Evolutionary conservation across 1,139 yeast genomes (phyloP).

Genomic region (Zygosaccharomyces pseudobailii): DNA sequence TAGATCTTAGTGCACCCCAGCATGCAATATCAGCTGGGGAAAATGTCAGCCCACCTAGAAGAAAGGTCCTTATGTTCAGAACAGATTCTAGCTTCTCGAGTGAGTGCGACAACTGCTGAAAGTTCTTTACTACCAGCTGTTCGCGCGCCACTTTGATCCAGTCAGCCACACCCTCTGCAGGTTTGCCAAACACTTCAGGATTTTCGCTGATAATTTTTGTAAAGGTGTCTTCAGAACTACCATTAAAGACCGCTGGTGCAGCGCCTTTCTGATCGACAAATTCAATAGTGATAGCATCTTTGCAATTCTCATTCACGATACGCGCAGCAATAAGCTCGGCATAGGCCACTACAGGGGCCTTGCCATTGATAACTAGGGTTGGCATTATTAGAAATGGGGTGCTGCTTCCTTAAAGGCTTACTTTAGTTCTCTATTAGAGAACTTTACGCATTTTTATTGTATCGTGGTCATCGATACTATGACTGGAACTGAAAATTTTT

Average conservation of each 20-base stretch:
- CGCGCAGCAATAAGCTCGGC: constrained; percentile 77
- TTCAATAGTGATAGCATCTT: constrained; percentile 54
- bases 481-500: constrained; percentile 5
- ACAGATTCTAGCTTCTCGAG: constrained; percentile 79
- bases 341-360: constrained; percentile 78
- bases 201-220: constrained; percentile 45
- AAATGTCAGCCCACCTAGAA: constrained; percentile 55
- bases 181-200: constrained; percentile 43
- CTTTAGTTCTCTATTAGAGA: neutral
- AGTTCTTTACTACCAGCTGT: constrained; percentile 75
- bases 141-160: constrained; percentile 71
- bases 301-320: constrained; percentile 53
- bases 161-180: constrained; percentile 41
- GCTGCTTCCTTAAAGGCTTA: neutral
- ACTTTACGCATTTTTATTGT: neutral
- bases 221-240: constrained; percentile 39
- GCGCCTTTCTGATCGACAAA: constrained; percentile 62
- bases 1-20: constrained; percentile 93
- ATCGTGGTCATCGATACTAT: neutral
- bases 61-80: constrained; percentile 77
- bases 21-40: constrained; percentile 79
- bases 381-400: constrained; percentile 17
- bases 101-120: constrained; percentile 73
- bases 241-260: constrained; percentile 36
- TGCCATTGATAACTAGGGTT: constrained; percentile 68